phyloP scores from a whole-genome alignment of 106 monocot genomes.

The Acorus calamus region DNA sequence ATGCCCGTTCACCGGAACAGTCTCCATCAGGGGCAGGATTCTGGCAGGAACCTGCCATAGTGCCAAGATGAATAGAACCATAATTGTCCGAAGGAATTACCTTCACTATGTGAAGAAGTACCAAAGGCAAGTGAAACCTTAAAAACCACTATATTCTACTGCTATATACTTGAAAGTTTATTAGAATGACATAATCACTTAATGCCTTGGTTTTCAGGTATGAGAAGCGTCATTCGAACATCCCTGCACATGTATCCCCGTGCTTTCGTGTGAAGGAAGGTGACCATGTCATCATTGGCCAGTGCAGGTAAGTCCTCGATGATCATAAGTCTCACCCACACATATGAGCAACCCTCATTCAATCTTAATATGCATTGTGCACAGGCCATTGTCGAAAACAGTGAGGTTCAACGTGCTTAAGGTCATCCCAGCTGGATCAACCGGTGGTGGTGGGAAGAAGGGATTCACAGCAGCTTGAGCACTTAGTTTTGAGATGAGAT shows the following conservation, averaged over 20 bases:
- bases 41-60: conserved; percentile 67
- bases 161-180: too few species aligned
- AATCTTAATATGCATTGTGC: neutral
- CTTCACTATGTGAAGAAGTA: conserved; percentile 77
- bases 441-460: conserved; percentile 50
- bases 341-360: neutral
- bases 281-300: conserved; percentile 69
- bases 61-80: conserved; percentile 83
- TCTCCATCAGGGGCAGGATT: conserved; percentile 69
- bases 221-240: conserved; percentile 67
- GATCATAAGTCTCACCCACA: neutral
- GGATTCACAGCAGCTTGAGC: conserved; percentile 45
- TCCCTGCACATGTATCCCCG: conserved; percentile 57
- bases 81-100: conserved; percentile 69
- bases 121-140: conserved; percentile 31
- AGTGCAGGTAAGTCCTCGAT: conserved; percentile 46
- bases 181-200: neutral
- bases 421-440: conserved; percentile 67
- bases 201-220: conserved; percentile 20
- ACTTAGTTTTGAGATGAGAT: too few species aligned
- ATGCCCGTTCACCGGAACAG: conserved; percentile 64
- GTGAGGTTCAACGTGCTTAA: conserved; percentile 78
- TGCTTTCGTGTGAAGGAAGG: conserved; percentile 84
- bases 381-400: conserved; percentile 69
- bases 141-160: neutral